Base-by-base conservation (phyloP, 345 rosid genomes). In the Brassica incana region DNA sequence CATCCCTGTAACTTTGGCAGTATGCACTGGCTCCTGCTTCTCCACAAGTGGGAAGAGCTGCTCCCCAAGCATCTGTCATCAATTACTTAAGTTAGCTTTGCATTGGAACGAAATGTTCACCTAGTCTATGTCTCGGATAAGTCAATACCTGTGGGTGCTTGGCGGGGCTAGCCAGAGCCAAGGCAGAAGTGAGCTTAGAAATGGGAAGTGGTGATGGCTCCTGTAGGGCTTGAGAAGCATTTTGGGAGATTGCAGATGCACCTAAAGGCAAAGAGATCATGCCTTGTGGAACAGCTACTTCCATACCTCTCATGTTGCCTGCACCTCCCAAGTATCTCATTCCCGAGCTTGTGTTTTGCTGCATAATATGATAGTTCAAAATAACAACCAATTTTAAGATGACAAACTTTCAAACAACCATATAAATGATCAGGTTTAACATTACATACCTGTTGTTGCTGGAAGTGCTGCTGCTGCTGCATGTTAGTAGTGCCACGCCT, bases 1-100 rank as follows among this genome's bases (percentile, higher is more conserved):
- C 90, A 90, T 86, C 10, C 94, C 98, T 0, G 95, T 90, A 38
- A 93, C 92, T 85, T 91, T 90, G 0, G 85, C 84, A 2, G 66
- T 85, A 50, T 89, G 84, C n/a, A 74, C 84, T 11, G 88, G 90
- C 80, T 88, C 92, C 0, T 89, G 83, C 69, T 77, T 75, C 74
- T 85, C 76, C 80, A 93, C 95, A 11, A 87, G 85, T 25, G 92
- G 97, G 83, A 68, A 91, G 29, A 91, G 91, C 35, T 86, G 89
- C 30, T 89, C 91, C 20, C 94, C 98, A 12, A 93, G 85, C 75
- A 91, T 89, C 97, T 90, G 81, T 69, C 66, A 61, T 11, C 6
- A 15, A 48, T 48, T 48, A 48, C 2, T 48, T 14, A 48, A 23
- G 64, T 60, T 65, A 33, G 33, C 29, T 48, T 65, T 35, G n/a